These are phyloP conservation scores for Cupressus sempervirens DNA, from an alignment of 75 land plant species.

Conservation along the genomic window DNA sequence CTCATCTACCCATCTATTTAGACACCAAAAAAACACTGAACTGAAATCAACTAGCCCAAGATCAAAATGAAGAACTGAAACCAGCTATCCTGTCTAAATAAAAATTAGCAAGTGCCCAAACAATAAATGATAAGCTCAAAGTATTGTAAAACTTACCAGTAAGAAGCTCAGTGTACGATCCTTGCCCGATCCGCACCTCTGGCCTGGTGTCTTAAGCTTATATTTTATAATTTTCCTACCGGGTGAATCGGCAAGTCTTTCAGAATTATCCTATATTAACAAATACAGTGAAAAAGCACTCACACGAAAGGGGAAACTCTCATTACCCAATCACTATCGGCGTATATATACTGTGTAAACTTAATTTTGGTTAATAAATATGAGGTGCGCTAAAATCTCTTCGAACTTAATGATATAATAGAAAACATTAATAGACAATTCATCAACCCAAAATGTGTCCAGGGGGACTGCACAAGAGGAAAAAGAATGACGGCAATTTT, in stretches of 20 bases:
- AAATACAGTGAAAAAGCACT: neutral
- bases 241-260: neutral
- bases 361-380: too few relatives aligned
- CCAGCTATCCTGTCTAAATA: too few relatives aligned
- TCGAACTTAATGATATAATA: neutral
- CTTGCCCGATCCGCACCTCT: neutral
- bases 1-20: too few relatives aligned
- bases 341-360: too few relatives aligned
- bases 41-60: too few relatives aligned
- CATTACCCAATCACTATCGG: neutral
- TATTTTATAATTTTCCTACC: too few relatives aligned
- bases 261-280: neutral
- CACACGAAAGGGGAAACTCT: neutral
- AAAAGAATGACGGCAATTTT: too few relatives aligned
- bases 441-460: neutral
- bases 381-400: too few relatives aligned
- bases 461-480: neutral
- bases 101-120: too few relatives aligned
- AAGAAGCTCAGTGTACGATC: neutral
- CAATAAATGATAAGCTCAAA: too few relatives aligned
- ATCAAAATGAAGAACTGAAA: too few relatives aligned
- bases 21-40: too few relatives aligned
- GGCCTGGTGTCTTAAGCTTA: neutral
- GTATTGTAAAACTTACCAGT: neutral
- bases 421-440: neutral